phyloP scores from a whole-genome alignment of 768 basidiomycete species.

The Dioszegia hungarica region DNA sequence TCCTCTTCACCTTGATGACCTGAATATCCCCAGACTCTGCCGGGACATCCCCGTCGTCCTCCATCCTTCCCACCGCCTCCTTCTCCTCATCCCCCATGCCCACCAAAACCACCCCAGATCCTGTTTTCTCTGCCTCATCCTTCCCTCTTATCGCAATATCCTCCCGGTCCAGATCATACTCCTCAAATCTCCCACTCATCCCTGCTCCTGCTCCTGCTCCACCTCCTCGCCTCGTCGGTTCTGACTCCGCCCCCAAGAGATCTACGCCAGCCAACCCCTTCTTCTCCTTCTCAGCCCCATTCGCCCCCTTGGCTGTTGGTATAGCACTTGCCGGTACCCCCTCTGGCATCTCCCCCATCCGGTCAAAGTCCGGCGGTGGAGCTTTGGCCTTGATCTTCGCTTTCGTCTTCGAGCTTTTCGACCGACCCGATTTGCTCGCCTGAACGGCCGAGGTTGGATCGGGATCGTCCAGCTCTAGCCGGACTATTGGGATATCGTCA shows the following conservation, averaged over 20 bases:
- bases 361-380: constrained; percentile 53
- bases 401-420: constrained; percentile 11
- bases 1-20: constrained; percentile 45
- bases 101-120: constrained; percentile 2
- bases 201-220: not conserved
- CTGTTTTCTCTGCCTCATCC: not conserved
- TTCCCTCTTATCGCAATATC: constrained; percentile 12
- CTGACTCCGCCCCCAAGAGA: not conserved
- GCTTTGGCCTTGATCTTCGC: constrained; percentile 6
- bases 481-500: constrained; percentile 89
- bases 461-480: constrained; percentile 54
- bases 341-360: constrained; percentile 79
- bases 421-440: not conserved
- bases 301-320: not conserved
- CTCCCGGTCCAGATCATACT: constrained; percentile 19
- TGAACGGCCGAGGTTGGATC: not conserved
- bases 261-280: constrained; percentile 32
- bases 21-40: constrained; percentile 25
- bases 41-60: constrained; percentile 10
- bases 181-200: constrained; percentile 23
- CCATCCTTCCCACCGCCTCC: not conserved
- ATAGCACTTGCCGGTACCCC: constrained; percentile 38
- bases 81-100: constrained; percentile 18
- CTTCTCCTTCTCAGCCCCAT: not conserved
- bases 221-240: not conserved